Evolutionary conservation across 2,329 filamentous ascomycete genomes (phyloP).

Genomic region (Xylariaceae sp.): DNA sequence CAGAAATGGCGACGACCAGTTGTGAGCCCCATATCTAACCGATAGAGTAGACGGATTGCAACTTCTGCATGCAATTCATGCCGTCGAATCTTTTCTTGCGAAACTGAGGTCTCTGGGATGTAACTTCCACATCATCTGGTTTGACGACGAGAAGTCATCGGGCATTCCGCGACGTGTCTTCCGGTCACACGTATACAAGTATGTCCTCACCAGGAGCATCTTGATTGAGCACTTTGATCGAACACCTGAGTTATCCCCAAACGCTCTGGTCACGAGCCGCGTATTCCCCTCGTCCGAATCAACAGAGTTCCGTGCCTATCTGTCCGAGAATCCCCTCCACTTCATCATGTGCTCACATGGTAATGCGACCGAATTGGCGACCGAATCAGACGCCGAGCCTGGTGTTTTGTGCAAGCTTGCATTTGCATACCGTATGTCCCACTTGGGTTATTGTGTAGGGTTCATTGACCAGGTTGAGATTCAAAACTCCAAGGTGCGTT

Average conservation of each 20-base stretch:
- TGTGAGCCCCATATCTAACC: too few species aligned
- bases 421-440: too few species aligned
- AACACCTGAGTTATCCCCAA: not conserved
- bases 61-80: not conserved
- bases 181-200: not conserved
- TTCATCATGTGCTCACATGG: not conserved
- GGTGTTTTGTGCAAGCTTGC: not conserved
- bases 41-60: not conserved
- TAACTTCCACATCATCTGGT: conserved; percentile 2
- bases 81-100: not conserved
- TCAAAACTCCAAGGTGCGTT: too few species aligned
- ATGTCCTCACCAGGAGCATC: not conserved
- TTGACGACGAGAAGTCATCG: not conserved
- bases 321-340: not conserved
- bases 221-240: not conserved
- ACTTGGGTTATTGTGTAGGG: too few species aligned
- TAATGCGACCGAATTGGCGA: not conserved
- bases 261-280: not conserved
- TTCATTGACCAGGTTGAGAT: too few species aligned
- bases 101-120: not conserved
- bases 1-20: not conserved
- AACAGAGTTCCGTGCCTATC: too few species aligned
- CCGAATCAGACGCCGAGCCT: too few species aligned
- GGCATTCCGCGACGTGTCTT: not conserved
- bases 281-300: too few species aligned